Evolutionary conservation across 192 early-diverging fungal genomes (phyloP), one percentile per base, ranked within the genome.

Genomic region (Chytriomyces confervae): DNA sequence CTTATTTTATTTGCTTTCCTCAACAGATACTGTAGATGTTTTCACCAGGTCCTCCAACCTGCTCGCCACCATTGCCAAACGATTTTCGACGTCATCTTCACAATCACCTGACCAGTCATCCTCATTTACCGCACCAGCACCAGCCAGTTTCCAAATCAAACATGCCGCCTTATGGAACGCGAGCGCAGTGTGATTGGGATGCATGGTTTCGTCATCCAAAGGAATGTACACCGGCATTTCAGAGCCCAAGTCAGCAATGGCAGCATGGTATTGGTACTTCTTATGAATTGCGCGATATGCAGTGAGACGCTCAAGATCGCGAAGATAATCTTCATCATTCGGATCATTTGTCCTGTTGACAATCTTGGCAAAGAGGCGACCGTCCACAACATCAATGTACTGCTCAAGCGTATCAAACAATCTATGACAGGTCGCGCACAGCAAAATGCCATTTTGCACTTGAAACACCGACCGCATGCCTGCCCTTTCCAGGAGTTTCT

Each of bases 361-460:
- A 65, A 79, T 44, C 63, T 62, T 79, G 18, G 71, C 62, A 50
- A 79, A 46, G 60, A 79, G 50, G 24, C 29, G 60, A 11, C 47
- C 60, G 45, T 79, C 77, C 16, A 62, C 77, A 20, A 77, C 72
- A 65, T 79, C 77, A n/a, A 79, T 47, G 77, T 79, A 79, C 2
- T 0, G 48, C 7, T 46, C 1, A 0, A 79, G 62, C 20, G 16
- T 9, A 44, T 78, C 77, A 51, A 78, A 78, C 57, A 5, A 13
- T 16, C 61, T 67, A 76, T 79, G 77, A 44, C 77, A 79, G 46
- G 4, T 62, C 13, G 7, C 61, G 69, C 77, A 79, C 16, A 79
- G 20, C 16, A 73, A n/a, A 7, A 79, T 5, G 16, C 77, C 77
- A 36, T 79, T 79, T 36, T 79, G 77, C 0, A 79, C 57, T 66